Conservation (phyloP, 768 basidiomycete genomes). For the Calocera cornea region DNA sequence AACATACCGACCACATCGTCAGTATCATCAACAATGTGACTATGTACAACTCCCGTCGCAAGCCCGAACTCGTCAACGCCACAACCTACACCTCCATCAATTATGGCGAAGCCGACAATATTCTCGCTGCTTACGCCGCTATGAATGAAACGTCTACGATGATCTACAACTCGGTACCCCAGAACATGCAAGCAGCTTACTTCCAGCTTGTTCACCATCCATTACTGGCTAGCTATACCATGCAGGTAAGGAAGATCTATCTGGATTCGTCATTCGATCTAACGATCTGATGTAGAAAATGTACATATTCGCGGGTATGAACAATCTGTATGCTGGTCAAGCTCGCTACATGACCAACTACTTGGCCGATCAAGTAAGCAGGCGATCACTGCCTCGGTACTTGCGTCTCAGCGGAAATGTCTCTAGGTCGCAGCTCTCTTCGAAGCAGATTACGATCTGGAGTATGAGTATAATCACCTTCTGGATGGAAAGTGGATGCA, state of each 20-base stretch:
- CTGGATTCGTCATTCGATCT: background rate
- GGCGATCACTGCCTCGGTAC: background rate
- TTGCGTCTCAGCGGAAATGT: background rate
- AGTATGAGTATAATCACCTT: slow-evolving; percentile 44
- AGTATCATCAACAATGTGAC: slow-evolving; percentile 45
- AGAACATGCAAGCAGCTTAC: slow-evolving; percentile 42
- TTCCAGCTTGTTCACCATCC: slow-evolving; percentile 59
- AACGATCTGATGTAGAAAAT: slow-evolving; percentile 25
- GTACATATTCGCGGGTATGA: slow-evolving; percentile 44
- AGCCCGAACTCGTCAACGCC: slow-evolving; percentile 50
- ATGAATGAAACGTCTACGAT: slow-evolving; percentile 37
- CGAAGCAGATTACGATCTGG: slow-evolving; percentile 48
- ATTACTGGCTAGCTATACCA: slow-evolving; percentile 42
- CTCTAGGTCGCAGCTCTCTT: slow-evolving; percentile 33
- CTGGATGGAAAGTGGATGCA: slow-evolving; percentile 33
- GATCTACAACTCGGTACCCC: slow-evolving; percentile 40
- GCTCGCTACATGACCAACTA: slow-evolving; percentile 48
- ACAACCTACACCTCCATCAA: slow-evolving; percentile 51
- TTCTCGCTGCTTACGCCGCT: slow-evolving; percentile 38
- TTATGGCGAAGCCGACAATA: slow-evolving; percentile 52
- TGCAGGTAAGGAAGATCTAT: slow-evolving; percentile 22
- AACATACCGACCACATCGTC: slow-evolving; percentile 32
- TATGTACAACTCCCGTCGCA: slow-evolving; percentile 43
- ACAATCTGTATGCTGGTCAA: slow-evolving; percentile 50
- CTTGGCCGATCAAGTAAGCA: slow-evolving; percentile 41